A percentile compares a stretch with the other conserved stretches of the same genome.
These are phyloP conservation scores for Malassezia japonica DNA, from an alignment of 1,284 basidiomycete species.

Conservation along the genomic window DNA sequence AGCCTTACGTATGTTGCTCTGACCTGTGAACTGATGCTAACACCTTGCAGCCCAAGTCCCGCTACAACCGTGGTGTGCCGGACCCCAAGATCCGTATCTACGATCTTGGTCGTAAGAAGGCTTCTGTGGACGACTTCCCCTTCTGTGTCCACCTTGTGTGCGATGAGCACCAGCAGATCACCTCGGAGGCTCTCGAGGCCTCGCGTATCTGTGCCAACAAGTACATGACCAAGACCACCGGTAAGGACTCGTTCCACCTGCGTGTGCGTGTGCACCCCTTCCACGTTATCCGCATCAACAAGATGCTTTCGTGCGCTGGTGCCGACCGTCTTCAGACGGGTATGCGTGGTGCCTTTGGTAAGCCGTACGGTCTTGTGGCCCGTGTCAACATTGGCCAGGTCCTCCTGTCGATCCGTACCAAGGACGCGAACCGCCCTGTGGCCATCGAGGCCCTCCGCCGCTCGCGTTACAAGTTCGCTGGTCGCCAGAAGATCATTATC, in stretches of 20 bases:
- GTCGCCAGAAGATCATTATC: constrained; percentile 96
- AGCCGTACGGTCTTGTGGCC: constrained; percentile 90
- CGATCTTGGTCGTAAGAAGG: constrained; percentile 89
- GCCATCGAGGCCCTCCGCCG: constrained; percentile 78
- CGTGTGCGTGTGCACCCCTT: constrained; percentile 94
- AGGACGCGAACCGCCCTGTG: constrained; percentile 75
- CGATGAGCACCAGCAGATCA: constrained; percentile 96
- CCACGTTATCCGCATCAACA: constrained; percentile 99
- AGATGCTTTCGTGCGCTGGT: constrained; percentile 98
- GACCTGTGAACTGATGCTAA: constrained; percentile 6
- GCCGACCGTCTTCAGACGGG: constrained; percentile 93
- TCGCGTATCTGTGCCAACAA: constrained; percentile 99
- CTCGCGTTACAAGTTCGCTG: constrained; percentile 98
- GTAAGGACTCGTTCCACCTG: constrained; percentile 98
- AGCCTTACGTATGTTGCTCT: constrained; percentile 24
- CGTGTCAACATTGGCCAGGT: constrained; percentile 96
- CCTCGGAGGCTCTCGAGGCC: constrained; percentile 90
- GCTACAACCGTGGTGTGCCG: constrained; percentile 79
- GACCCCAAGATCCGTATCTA: constrained; percentile 49
- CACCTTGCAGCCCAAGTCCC: constrained; percentile 38
- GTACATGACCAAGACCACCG: constrained; percentile 94
- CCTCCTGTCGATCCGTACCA: constrained; percentile 87
- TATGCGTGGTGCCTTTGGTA: constrained; percentile 99
- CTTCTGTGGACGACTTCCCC: constrained; percentile 85
- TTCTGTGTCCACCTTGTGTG: constrained; percentile 76